phyloP scores from a whole-genome alignment of 305 asterid genomes.

The Fraxinus sp. region DNA sequence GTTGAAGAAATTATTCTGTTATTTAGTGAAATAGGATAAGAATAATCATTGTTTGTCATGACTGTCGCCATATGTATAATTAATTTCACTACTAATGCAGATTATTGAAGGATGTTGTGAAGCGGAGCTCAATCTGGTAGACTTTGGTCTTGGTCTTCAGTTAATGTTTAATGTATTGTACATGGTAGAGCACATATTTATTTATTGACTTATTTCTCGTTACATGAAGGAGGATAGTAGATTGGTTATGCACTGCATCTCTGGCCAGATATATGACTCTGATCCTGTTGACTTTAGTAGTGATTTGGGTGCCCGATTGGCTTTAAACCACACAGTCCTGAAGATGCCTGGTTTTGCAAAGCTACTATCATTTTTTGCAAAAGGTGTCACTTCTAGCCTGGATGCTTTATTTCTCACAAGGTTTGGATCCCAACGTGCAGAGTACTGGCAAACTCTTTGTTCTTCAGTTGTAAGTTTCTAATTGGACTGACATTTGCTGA shows the following conservation, averaged over 20 bases:
- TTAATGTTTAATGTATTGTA: not conserved
- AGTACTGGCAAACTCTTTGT: conserved; percentile 79
- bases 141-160: conserved; percentile 1
- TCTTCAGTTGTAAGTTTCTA: conserved; percentile 70
- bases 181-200: conserved; percentile 7
- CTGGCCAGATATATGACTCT: conserved; percentile 89
- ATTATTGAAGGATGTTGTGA: conserved; percentile 74
- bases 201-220: conserved; percentile 22
- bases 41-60: conserved; percentile 10
- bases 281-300: conserved; percentile 74
- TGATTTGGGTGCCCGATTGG: conserved; percentile 73
- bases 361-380: conserved; percentile 63
- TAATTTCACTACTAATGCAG: conserved; percentile 40
- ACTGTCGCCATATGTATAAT: conserved; percentile 14
- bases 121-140: conserved; percentile 71
- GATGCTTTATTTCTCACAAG: conserved; percentile 90
- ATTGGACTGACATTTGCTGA: conserved; percentile 11
- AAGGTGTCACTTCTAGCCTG: conserved; percentile 69
- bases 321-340: conserved; percentile 56
- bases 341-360: conserved; percentile 75
- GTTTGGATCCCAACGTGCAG: conserved; percentile 71
- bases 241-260: conserved; percentile 67
- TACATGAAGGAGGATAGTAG: conserved; percentile 70
- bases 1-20: not conserved
- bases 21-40: not conserved